Base-by-base conservation (phyloP, 176 grass and related monocot genomes). In the Triticum turgidum region DNA sequence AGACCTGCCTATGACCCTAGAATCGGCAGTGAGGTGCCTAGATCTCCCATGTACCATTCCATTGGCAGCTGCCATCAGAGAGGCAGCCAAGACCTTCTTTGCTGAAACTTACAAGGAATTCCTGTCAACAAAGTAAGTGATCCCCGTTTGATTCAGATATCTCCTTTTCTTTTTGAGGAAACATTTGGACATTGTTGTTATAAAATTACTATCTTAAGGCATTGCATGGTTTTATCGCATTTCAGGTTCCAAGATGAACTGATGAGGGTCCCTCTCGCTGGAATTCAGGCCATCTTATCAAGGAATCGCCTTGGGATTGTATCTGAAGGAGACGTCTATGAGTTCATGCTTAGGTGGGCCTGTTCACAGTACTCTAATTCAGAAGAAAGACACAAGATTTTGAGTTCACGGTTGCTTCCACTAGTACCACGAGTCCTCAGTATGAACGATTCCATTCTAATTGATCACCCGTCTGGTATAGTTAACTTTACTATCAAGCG, bases 11-110 rank as follows among this genome's bases (percentile, higher is more conserved):
- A 71, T 71, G 68, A 71, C 68, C 17, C 68, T 2, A 62, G 95
- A 97, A 24, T 97, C 91, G 30, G 92, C 95, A 56, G 87, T 95
- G 21, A 78, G 91, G 6, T 97, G 93, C 81, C 85, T 97, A 79
- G 91, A 97, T 81, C 91, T 97, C 5, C 95, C 95, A 20, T 91
- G 78, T 34, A 89, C 89, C 61, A 85, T 97, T 85, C 91, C 95
- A 51, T 88, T 90, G 82, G 78, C 89, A 71, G 18, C 68, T 41
- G 20, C 10, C 18, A 35, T 71, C 35, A 21, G 1, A 41, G 18
- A 71, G 68, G 85, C 81, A 76, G 87, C 93, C 10, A 94, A 90
- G 73, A 88, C 84, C 29, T 94, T 90, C 30, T 87, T 94, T 75
- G 78, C 90, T 21, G 54, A 75, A 15, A 92, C 77, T 54, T 94